A percentile compares a stretch with the other conserved stretches of the same genome.
Conservation (phyloP, 1,284 basidiomycete species). For the Stereum hirsutum region DNA sequence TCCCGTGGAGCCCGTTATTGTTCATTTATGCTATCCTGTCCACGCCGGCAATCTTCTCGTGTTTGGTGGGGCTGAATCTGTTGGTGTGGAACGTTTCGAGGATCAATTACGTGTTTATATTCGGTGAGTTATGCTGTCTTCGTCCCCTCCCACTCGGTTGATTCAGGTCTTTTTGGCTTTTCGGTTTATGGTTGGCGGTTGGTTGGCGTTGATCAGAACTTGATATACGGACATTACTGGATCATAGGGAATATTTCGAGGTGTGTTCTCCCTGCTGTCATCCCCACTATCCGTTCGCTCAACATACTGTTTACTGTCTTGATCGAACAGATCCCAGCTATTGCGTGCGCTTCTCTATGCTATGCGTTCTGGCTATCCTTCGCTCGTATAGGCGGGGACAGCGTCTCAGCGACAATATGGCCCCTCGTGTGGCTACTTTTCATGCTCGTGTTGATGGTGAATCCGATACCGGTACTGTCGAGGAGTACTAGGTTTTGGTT, state of each 20-base stretch:
- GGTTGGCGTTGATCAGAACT: slow-evolving; percentile 46
- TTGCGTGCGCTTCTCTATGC: slow-evolving; percentile 69
- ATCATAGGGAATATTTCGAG: slow-evolving; percentile 79
- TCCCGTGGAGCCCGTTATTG: slow-evolving; percentile 73
- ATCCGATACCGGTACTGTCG: slow-evolving; percentile 69
- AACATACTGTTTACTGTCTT: background rate
- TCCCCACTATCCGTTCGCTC: background rate
- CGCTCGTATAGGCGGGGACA: slow-evolving; percentile 41
- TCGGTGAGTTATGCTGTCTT: slow-evolving; percentile 40
- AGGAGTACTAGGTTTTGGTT: slow-evolving; percentile 76
- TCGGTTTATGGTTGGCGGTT: background rate
- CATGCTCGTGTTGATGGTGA: slow-evolving; percentile 50
- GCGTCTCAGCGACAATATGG: slow-evolving; percentile 54
- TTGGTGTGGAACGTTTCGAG: slow-evolving; percentile 67
- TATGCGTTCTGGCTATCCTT: slow-evolving; percentile 87
- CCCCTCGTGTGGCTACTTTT: slow-evolving; percentile 81
- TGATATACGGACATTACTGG: slow-evolving; percentile 67
- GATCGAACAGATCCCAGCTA: slow-evolving; percentile 57
- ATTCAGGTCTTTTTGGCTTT: too few species aligned
- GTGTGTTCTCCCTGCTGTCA: slow-evolving; percentile 27
- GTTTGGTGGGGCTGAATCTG: slow-evolving; percentile 79
- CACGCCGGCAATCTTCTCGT: slow-evolving; percentile 69
- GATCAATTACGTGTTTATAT: slow-evolving; percentile 91
- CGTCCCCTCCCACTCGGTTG: too few species aligned
- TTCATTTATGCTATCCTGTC: slow-evolving; percentile 75